phyloP scores from a whole-genome alignment of 2,329 filamentous ascomycete species.

The Ophioceras dolichostomum region DNA sequence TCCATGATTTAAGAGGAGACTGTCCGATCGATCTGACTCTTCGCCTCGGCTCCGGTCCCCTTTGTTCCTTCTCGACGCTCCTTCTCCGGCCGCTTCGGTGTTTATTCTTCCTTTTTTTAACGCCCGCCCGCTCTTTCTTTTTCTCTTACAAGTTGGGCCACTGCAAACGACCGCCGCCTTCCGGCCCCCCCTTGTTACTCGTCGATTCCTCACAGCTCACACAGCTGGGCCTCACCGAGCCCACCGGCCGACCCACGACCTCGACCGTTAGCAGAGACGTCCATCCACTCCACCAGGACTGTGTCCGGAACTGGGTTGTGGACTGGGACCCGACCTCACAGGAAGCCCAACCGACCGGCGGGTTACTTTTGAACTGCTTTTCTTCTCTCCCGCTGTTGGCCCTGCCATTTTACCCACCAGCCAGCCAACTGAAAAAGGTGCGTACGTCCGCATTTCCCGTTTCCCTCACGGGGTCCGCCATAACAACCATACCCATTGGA shows the following conservation, averaged over 20 bases:
- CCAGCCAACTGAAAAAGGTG: not conserved
- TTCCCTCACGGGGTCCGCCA: not conserved
- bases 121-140: too few relatives aligned
- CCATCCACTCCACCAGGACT: too few relatives aligned
- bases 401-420: not conserved
- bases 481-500: not conserved
- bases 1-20: too few relatives aligned
- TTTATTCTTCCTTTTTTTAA: not conserved
- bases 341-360: too few relatives aligned
- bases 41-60: too few relatives aligned
- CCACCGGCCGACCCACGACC: not conserved
- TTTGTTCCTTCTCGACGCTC: slow-evolving; percentile 1
- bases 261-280: not conserved
- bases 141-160: not conserved
- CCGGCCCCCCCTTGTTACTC: too few relatives aligned
- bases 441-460: not conserved
- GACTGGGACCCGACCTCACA: not conserved
- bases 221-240: too few relatives aligned
- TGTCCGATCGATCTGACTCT: too few relatives aligned
- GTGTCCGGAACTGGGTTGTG: not conserved
- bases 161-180: not conserved
- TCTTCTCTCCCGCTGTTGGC: not conserved
- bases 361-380: not conserved
- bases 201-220: too few relatives aligned
- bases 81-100: not conserved